Base-by-base conservation (phyloP, 306 rosid genomes). In the Vigna mungo region DNA sequence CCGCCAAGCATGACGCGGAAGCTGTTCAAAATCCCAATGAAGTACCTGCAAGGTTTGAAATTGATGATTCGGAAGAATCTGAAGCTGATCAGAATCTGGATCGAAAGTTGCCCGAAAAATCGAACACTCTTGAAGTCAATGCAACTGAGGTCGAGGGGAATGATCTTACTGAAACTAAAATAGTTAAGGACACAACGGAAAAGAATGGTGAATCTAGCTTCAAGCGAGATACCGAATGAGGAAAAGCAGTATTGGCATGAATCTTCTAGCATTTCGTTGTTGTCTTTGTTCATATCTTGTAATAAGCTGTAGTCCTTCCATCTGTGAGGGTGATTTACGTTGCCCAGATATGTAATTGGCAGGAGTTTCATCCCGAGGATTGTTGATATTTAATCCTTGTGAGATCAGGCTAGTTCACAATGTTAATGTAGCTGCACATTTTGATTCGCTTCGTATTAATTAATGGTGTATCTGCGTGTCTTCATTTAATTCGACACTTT, bases 201-300 rank as follows among this genome's bases (percentile, higher is more conserved):
- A 72, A 78, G 58, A 66, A 62, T 64, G 65, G 66, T 2, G 80
- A 64, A 65, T 62, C 84, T 15, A 65, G 80, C 75, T 10, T 68
- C 43, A 79, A 82, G 79, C 77, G 51, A 64, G 80, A 82, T 71
- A 80, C 72, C 10, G 84, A 75, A 46, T 90, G 71, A 90, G 66
- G 64, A 54, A 43, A 4, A 65, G 55, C 4, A 20, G 17, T 16
- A 77, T 63, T 76, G 60, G 67, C 63, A 9, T 71, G 61, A 64
- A 66, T 55, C 68, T 68, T 75, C 32, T 76, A 25, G 81, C 79
- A 37, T 67, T 80, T 61, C 75, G 7, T 65, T 78, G 10, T 77
- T 80, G 76, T 74, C 68, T 0, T 21, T 84, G 78, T 80, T 20
- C 72, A 77, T 80, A 77, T 46, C 47, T 37, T 69, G 69, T 75